A percentile compares a stretch with the other conserved stretches of the same genome.
These are phyloP conservation scores for Fraxinus platypoda DNA, from an alignment of 305 asterid genomes.

Conservation along the genomic window DNA sequence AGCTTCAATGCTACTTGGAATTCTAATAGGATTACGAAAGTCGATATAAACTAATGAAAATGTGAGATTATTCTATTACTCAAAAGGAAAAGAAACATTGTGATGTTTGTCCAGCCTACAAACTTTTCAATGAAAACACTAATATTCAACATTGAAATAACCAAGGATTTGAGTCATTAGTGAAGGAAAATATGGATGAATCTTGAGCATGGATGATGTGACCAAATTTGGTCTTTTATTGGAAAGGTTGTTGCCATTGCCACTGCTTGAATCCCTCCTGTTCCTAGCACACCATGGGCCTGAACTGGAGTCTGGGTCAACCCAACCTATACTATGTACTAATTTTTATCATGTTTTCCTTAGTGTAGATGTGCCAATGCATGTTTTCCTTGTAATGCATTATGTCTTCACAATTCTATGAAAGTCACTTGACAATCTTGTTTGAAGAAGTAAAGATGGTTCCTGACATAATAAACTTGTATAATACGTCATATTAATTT, in stretches of 20 bases:
- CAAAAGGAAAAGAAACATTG: not conserved
- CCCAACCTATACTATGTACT: not conserved
- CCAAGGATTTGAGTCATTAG: not conserved
- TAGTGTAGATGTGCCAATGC: not conserved
- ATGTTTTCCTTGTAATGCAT: not conserved
- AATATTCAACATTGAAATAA: not conserved
- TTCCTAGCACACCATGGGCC: not conserved
- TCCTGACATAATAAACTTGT: constrained; percentile 11
- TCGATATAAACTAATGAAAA: not conserved
- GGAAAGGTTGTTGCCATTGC: not conserved
- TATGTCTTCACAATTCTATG: not conserved
- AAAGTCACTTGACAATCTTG: not conserved
- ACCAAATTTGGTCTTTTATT: not conserved
- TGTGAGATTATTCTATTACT: not conserved
- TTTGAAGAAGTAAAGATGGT: constrained; percentile 7
- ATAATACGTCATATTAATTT: not conserved
- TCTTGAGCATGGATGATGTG: not conserved
- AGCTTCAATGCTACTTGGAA: not conserved
- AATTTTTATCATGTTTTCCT: not conserved
- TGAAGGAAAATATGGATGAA: not conserved
- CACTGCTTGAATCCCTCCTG: not conserved
- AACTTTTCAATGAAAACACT: not conserved
- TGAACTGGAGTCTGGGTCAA: not conserved
- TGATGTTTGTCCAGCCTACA: not conserved
- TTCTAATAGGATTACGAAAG: not conserved